A percentile compares a stretch with the other conserved stretches of the same genome.
Evolutionary conservation across 768 basidiomycete genomes (phyloP).

Genomic region (Leccinum longicurvipes): DNA sequence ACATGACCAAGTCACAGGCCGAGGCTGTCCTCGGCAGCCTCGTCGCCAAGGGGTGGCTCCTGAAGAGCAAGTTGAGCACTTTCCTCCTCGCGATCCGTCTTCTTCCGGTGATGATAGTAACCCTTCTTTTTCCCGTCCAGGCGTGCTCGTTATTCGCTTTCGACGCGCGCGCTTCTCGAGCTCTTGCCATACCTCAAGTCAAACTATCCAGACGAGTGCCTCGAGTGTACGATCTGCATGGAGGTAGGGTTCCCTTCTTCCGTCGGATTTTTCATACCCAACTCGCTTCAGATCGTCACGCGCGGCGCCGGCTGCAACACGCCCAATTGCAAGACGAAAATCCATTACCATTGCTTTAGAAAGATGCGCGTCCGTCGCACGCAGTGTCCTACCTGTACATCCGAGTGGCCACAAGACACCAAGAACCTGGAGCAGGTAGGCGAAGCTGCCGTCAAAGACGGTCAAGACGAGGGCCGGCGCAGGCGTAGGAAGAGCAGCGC

Average conservation of each 20-base stretch:
- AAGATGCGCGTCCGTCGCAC: constrained; percentile 43
- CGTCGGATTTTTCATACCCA: not conserved
- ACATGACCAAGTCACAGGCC: constrained; percentile 72
- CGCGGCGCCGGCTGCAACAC: constrained; percentile 62
- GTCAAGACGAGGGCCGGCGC: constrained; percentile 48
- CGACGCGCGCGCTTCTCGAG: constrained; percentile 71
- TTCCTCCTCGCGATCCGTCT: not conserved
- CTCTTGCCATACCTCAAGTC: constrained; percentile 69
- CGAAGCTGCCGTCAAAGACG: constrained; percentile 63
- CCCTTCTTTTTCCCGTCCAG: constrained; percentile 30
- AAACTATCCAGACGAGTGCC: constrained; percentile 65
- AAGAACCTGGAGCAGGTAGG: constrained; percentile 57
- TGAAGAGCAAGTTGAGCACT: constrained; percentile 65
- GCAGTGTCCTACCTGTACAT: constrained; percentile 55
- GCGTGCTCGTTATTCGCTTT: constrained; percentile 71
- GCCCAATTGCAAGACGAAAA: constrained; percentile 55
- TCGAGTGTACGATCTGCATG: constrained; percentile 72
- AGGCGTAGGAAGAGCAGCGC: constrained; percentile 33
- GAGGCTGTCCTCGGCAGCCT: constrained; percentile 73
- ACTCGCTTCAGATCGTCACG: constrained; percentile 55
- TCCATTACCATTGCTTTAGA: constrained; percentile 66
- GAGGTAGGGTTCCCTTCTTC: constrained; percentile 44
- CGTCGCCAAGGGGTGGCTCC: constrained; percentile 77
- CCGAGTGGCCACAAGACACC: constrained; percentile 57
- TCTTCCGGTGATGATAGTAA: not conserved